A percentile compares a stretch with the other conserved stretches of the same genome.
Evolutionary conservation across 2,329 filamentous ascomycete species (phyloP).

Genomic region (Ophiostoma triangulosporum): DNA sequence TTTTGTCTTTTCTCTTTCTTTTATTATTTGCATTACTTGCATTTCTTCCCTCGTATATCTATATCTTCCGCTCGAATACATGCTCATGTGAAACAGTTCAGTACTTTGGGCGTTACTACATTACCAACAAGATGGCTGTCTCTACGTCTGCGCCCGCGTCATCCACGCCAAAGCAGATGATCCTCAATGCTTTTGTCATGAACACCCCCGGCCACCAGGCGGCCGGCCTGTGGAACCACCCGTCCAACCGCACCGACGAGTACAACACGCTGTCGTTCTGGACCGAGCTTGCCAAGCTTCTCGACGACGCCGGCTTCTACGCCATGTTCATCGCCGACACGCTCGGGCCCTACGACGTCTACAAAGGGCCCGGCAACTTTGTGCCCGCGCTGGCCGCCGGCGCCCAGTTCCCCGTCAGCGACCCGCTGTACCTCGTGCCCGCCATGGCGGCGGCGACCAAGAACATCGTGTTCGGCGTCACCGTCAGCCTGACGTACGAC

Average conservation of each 20-base stretch:
- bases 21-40: too few species aligned
- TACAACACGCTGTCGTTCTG: slow-evolving; percentile 10
- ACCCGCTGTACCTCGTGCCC: slow-evolving; percentile 4
- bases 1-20: too few species aligned
- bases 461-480: slow-evolving; percentile 9
- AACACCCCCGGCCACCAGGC: slow-evolving; percentile 12
- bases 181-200: slow-evolving; percentile 30
- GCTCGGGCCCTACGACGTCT: slow-evolving; percentile 12
- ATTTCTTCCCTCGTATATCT: too few species aligned
- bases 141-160: too few species aligned
- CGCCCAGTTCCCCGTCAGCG: slow-evolving; percentile 12
- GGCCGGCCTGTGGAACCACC: slow-evolving; percentile 12
- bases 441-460: slow-evolving; percentile 10
- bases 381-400: slow-evolving; percentile 8
- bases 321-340: slow-evolving; percentile 13
- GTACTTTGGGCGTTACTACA: too few species aligned
- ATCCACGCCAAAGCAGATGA: slow-evolving; percentile 21
- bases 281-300: slow-evolving; percentile 10
- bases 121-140: too few species aligned
- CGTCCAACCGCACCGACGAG: slow-evolving; percentile 9
- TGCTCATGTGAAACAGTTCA: too few species aligned
- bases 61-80: too few species aligned
- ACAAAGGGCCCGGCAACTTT: slow-evolving; percentile 10
- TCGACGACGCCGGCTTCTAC: slow-evolving; percentile 12
- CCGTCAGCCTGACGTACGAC: slow-evolving; percentile 6